phyloP scores from a whole-genome alignment of 2,329 filamentous ascomycete species.

The Fusarium armeniacum region DNA sequence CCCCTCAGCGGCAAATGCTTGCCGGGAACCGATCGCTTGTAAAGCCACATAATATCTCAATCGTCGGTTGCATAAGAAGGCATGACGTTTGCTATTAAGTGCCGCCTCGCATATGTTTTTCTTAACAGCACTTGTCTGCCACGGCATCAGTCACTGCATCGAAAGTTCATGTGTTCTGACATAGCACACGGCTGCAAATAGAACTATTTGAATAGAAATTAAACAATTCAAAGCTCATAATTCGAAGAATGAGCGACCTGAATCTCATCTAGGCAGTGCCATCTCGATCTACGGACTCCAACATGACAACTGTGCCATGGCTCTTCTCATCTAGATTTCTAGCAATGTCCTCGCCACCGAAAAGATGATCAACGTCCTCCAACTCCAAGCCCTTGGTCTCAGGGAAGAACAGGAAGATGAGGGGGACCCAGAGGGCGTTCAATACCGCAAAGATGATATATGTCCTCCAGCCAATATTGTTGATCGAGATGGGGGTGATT shows the following conservation, averaged over 20 bases:
- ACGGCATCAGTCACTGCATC: no score
- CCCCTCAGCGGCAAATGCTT: conserved; percentile 26
- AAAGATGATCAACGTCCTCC: conserved; percentile 61
- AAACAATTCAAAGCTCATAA: background rate
- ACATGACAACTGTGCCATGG: conserved; percentile 14
- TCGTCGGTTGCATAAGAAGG: background rate
- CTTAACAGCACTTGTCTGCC: background rate
- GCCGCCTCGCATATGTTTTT: no score
- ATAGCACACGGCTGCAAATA: background rate
- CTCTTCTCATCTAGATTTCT: conserved; percentile 35
- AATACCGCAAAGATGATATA: conserved; percentile 66
- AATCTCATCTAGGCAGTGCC: background rate
- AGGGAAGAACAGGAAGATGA: conserved; percentile 62
- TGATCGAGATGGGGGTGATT: conserved; percentile 43
- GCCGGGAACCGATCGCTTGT: background rate
- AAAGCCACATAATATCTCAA: background rate
- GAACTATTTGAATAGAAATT: background rate
- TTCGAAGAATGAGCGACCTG: background rate
- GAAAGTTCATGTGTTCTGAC: background rate
- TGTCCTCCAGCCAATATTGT: conserved; percentile 63
- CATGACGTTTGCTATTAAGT: background rate
- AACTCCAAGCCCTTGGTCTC: conserved; percentile 63
- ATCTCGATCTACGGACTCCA: conserved; percentile 22
- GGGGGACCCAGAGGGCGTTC: conserved; percentile 33
- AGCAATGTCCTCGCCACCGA: conserved; percentile 32